Evolutionary conservation across 2,329 filamentous ascomycete species (phyloP), one percentile per base, ranked within the genome.

Genomic region (Colletotrichum brevisporum): DNA sequence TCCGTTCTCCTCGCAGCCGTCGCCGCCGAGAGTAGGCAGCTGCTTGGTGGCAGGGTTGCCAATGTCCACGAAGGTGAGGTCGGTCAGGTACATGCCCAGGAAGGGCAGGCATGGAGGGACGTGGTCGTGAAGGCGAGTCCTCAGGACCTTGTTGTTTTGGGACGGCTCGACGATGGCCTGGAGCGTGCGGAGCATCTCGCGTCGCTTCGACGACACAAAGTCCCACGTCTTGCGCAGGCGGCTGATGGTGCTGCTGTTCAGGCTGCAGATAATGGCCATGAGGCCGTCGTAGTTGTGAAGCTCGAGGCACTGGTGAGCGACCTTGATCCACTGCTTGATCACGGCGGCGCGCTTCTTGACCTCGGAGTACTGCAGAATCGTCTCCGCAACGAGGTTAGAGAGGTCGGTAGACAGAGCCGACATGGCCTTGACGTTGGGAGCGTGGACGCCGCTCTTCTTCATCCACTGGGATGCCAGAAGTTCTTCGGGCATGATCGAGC

Each of bases 251-350:
- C 95, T 97, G 66, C 93, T 95, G 80, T 97, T 97, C 56, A 99
- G 83, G 10, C 93, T 95, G 84, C 95, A 98, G 75, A 97, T 94
- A 74, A 99, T 97, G 8, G 96, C 94, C 94, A 98, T 98, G 12
- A 99, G 83, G 0, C 94, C 94, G 77, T 99, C 95, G 75, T 98
- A 99, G 82, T 99, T 99, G 83, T 96, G 92, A 27, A 98, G 87
- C 76, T 96, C 93, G 5, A 97, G 84, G 73, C 94, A 97, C 75
- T 93, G 93, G 74, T 92, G 88, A 1, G 94, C 94, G 74, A 98
- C 91, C 85, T 98, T 99, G 78, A 98, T 93, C 96, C 96, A 99
- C 75, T 98, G 95, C 83, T 99, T 98, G 83, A 99, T 96, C 60
- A 94, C 89, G 2, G 88, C 83, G 1, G 96, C 95, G 27, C 96